Base-by-base conservation (phyloP, 768 basidiomycete genomes). In the Lentinus brumalis region DNA sequence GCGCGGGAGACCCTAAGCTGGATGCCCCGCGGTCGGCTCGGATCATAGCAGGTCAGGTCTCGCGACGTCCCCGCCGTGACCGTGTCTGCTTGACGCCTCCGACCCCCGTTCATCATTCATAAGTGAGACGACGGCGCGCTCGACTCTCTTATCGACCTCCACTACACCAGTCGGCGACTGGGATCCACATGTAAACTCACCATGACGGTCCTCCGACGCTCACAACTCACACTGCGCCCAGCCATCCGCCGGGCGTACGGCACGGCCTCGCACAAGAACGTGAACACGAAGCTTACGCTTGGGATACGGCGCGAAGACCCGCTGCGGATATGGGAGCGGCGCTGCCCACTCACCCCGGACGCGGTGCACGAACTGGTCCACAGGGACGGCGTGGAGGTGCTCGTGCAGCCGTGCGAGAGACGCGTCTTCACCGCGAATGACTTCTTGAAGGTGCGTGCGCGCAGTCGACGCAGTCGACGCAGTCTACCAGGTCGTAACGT, bases 261-360 rank as follows among this genome's bases (percentile, higher is more conserved):
- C n/a, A 51, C 59, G 40, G 55, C 53, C n/a, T 47, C 32, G 44
- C 32, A 50, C 50, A 51, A 47, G n/a, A 15, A 44, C 14, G 29
- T 41, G 35, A 35, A 35, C 10, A 50, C 42, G 42, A 66, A 45
- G 63, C 73, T 80, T 18, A 79, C 76, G 21, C 63, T 89, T 14
- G 87, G 87, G 18, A 80, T 89, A 29, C 78, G 92, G 16, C 84
- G 88, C 41, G 95, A 97, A 72, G 90, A 96, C 69, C 87, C 90
- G 0, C 65, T 74, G 32, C 78, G 95, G 53, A 84, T 92, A 57
- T 97, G 94, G 94, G 95, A 96, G 71, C 81, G 95, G 9, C 82
- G 95, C n/a, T 86, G 83, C 32, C 94, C 95, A 2, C 77, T 97
- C 47, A 92, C 91, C 0, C 95, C 95, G 0, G 82, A 83, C 4